These are phyloP conservation scores for Panicum miliaceum DNA, from an alignment of 176 grass and related monocot species.

Conservation along the genomic window DNA sequence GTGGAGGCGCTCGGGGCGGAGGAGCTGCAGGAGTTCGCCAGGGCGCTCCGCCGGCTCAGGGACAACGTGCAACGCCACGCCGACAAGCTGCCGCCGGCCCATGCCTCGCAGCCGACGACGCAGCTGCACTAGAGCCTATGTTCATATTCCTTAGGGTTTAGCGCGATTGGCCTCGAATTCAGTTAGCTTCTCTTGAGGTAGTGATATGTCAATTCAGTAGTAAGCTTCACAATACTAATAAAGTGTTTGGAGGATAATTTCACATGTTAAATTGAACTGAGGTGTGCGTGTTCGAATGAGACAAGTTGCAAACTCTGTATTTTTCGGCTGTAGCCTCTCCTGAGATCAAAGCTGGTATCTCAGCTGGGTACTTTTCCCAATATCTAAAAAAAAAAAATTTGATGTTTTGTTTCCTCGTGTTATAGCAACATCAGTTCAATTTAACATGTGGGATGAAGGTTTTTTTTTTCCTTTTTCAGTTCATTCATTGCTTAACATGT, in stretches of 20 bases:
- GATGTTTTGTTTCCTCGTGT: neutral
- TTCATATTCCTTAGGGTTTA: neutral
- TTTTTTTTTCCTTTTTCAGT: neutral
- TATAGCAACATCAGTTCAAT: neutral
- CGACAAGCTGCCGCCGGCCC: neutral
- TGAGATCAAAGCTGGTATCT: too few relatives aligned
- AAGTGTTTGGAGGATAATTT: neutral
- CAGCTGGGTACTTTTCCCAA: too few relatives aligned
- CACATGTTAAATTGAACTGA: too few relatives aligned
- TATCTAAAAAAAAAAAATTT: too few relatives aligned
- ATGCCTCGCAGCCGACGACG: neutral
- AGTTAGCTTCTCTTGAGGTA: neutral
- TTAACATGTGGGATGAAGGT: neutral
- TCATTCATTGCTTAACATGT: too few relatives aligned
- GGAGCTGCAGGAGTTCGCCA: constrained; percentile 19
- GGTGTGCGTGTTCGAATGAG: too few relatives aligned
- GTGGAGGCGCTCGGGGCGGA: constrained; percentile 2
- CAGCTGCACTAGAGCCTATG: neutral
- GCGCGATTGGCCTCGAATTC: neutral
- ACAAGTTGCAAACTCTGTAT: too few relatives aligned
- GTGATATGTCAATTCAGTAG: neutral
- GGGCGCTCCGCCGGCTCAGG: constrained; percentile 14
- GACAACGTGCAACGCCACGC: neutral
- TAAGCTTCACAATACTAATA: neutral
- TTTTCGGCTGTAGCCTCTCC: too few relatives aligned